Base-by-base conservation (phyloP, 768 basidiomycete genomes). In the Lentinula sp. region DNA sequence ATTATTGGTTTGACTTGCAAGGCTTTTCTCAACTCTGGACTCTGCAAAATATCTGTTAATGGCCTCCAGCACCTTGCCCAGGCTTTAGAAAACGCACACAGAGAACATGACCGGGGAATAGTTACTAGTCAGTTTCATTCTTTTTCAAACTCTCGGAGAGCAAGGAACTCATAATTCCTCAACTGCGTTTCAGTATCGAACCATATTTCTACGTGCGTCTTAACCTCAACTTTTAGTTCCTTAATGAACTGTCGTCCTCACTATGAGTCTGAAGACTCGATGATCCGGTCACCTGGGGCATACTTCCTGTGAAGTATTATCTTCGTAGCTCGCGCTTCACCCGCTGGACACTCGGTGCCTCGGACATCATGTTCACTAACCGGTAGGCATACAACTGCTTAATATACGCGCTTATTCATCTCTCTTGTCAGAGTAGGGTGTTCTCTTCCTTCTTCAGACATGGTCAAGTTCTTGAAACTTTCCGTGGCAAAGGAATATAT, bases 341-440 rank as follows among this genome's bases (percentile, higher is more conserved):
- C n/a, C 81, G 95, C 54, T 98, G 95, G 95, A 87, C 92, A 4
- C 81, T 97, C 23, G 95, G 95, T 39, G 93, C 93, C 9, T 88
- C 90, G 6, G 95, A 98, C 61, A 86, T 98, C 69, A 88, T 96
- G 80, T 98, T 97, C 73, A 97, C 92, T 4, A 96, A 94, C 73
- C 86, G 89, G 88, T 93, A 76, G 88, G 73, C 45, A 18, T 43
- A 43, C 35, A 10, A 54, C 35, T 51, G 40, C 57, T 50, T 57
- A 55, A 51, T 50, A 48, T 49, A 18, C 63, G 37, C 23, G 21
- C 43, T 18, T 28, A 5, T 32, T 42, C 5, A 40, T 56, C 8
- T 42, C 6, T 28, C 13, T 54, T 63, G 67, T 57, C 70, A 82
- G 79, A 64, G 70, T 71, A 95, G 93, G 72, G 65, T 92, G 49